Evolutionary conservation across 106 monocot genomes (phyloP), one percentile per base, ranked within the genome.

Genomic region (Acorus calamus): DNA sequence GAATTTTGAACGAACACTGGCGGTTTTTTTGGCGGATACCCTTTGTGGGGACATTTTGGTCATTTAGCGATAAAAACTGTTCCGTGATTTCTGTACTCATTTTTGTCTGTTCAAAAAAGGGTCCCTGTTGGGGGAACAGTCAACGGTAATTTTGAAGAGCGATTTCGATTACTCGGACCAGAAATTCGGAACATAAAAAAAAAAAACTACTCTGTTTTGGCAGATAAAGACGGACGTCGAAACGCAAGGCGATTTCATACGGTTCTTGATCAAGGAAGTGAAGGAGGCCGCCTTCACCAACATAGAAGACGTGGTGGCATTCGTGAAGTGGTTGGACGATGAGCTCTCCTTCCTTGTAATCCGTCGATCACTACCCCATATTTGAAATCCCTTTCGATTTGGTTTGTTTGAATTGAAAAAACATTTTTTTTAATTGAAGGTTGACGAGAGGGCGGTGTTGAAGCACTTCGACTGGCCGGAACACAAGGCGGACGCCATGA

Each of bases 401-500:
- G 10, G 28, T 59, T 42, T 6, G 3, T 7, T 42, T 48, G 11
- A 3, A 7, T 8, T 14, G 42, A 9, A 44, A 46, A 14, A 8
- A 3, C 45, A 4, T 50, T 45, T 55, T 59, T 11, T 5, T 8
- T 71, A 28, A 53, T 55, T 51, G 51, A 55, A 94, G 94, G 94
- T 89, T 70, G 94, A 94, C 56, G 94, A 94, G 65, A 68, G 94
- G 58, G 94, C 94, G 9, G 94, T 94, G 66, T 79, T 94, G 5
- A 94, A 94, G 50, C 89, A 94, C 71, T 94, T 94, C 45, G 93
- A 94, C 62, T 94, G 93, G 93, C 93, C 93, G 11, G 93, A 94
- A 68, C 77, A 86, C 4, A 94, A 94, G 70, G 85, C 89, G 8
- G 93, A 94, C 79, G 89, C 93, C 46, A 42, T 94, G 53, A 79